Evolutionary conservation across 306 rosid species (phyloP).

Genomic region (Quercus robur): DNA sequence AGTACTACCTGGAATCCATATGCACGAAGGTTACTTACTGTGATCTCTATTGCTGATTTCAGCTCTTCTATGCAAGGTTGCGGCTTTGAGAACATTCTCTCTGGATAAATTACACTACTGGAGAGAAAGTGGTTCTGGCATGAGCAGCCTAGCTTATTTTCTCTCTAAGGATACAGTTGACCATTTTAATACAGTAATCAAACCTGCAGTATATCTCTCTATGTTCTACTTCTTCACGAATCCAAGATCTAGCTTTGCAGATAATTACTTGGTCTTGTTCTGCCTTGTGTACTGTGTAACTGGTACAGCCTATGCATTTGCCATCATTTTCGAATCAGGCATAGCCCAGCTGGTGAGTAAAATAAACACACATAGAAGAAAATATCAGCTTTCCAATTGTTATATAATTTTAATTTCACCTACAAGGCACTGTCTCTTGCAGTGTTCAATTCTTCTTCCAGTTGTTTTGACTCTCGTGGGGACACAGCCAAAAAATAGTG

Average conservation of each 20-base stretch:
- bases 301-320: slow-evolving; percentile 84
- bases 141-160: slow-evolving; percentile 95
- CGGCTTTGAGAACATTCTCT: slow-evolving; percentile 90
- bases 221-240: slow-evolving; percentile 91
- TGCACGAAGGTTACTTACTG: slow-evolving; percentile 19
- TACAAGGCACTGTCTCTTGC: slow-evolving; percentile 31
- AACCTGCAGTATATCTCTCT: slow-evolving; percentile 86
- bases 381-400: neutral
- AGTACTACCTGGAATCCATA: slow-evolving; percentile 10
- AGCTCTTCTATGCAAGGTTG: slow-evolving; percentile 93
- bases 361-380: neutral
- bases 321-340: slow-evolving; percentile 79
- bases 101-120: slow-evolving; percentile 70
- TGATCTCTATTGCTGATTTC: slow-evolving; percentile 32
- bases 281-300: slow-evolving; percentile 93
- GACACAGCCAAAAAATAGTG: slow-evolving; percentile 53
- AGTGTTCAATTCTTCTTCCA: slow-evolving; percentile 93
- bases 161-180: slow-evolving; percentile 90
- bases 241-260: slow-evolving; percentile 81
- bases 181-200: slow-evolving; percentile 70
- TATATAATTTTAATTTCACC: slow-evolving; percentile 15
- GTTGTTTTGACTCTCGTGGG: slow-evolving; percentile 87
- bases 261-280: slow-evolving; percentile 68
- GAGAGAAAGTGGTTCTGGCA: slow-evolving; percentile 92
- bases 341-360: slow-evolving; percentile 89